Percentiles rank a stretch among this genome's conserved stretches.
Evolutionary conservation across 805 yeast genomes (phyloP).

Genomic region (Yueomyces sp.): DNA sequence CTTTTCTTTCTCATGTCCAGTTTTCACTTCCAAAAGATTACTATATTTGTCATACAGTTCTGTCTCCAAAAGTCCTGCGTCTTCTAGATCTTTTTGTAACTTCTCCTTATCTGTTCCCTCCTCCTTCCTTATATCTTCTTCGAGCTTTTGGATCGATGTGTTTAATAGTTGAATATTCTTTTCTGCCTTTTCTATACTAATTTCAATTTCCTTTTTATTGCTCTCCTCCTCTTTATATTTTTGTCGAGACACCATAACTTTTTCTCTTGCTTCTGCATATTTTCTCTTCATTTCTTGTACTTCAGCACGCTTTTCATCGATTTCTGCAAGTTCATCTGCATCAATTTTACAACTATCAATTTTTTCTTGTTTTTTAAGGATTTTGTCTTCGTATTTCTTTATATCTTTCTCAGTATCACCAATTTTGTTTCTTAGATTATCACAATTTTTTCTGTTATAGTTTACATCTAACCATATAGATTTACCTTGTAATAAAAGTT

Average conservation of each 20-base stretch:
- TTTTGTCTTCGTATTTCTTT: constrained; percentile 6
- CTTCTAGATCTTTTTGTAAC: constrained; percentile 9
- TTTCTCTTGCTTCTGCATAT: constrained; percentile 9
- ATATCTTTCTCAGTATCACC: constrained; percentile 9
- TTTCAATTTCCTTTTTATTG: constrained; percentile 11
- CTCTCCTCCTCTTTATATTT: constrained; percentile 12
- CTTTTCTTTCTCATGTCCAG: constrained; percentile 11
- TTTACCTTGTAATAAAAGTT: constrained; percentile 33
- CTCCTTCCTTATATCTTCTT: constrained; percentile 16
- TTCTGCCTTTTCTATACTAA: constrained; percentile 10
- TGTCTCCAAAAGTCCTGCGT: constrained; percentile 5
- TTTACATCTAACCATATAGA: constrained; percentile 34
- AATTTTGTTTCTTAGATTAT: constrained; percentile 8
- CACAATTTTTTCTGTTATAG: constrained; percentile 8
- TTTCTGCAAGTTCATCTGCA: constrained; percentile 3
- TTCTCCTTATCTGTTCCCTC: constrained; percentile 21
- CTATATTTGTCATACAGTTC: constrained; percentile 2
- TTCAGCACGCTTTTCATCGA: constrained; percentile 5
- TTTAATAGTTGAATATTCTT: constrained; percentile 10
- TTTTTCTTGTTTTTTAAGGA: constrained; percentile 14
- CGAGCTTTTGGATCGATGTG: constrained; percentile 14
- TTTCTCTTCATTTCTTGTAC: constrained; percentile 10
- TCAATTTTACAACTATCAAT: constrained; percentile 17
- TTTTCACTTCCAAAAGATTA: constrained; percentile 4
- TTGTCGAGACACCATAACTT: constrained; percentile 6